Percentiles rank a stretch among this genome's conserved stretches.
phyloP scores from a whole-genome alignment of 352 stramenopile genomes.

The Phytophthora parvispora region DNA sequence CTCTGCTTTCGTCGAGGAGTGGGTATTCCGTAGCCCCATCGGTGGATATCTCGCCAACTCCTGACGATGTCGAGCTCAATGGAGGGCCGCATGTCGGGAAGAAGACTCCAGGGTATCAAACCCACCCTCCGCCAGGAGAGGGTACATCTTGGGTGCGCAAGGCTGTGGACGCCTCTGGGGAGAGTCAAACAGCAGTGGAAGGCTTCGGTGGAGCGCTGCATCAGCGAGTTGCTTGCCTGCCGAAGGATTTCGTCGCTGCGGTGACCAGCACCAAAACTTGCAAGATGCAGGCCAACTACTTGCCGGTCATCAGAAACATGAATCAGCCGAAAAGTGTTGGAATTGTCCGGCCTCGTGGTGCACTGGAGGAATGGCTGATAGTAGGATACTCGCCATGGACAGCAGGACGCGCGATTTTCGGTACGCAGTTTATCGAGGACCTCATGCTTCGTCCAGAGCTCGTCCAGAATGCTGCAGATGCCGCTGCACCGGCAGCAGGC shows the following conservation, averaged over 20 bases:
- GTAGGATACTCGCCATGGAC: slow-evolving; percentile 95
- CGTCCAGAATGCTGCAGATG: slow-evolving; percentile 23
- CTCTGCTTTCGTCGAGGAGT: slow-evolving; percentile 40
- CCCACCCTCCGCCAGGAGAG: slow-evolving; percentile 65
- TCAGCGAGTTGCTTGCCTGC: slow-evolving; percentile 72
- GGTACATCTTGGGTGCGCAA: slow-evolving; percentile 65
- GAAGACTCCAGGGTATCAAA: slow-evolving; percentile 70
- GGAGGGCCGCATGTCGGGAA: slow-evolving; percentile 41
- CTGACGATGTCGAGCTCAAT: slow-evolving; percentile 61
- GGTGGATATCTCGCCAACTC: slow-evolving; percentile 59
- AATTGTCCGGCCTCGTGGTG: slow-evolving; percentile 85
- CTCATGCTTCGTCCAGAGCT: slow-evolving; percentile 71
- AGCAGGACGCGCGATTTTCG: slow-evolving; percentile 70
- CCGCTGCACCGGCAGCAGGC: background rate
- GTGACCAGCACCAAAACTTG: slow-evolving; percentile 82
- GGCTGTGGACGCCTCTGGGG: slow-evolving; percentile 55
- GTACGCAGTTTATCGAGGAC: slow-evolving; percentile 71
- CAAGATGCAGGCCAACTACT: slow-evolving; percentile 83
- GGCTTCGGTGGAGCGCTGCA: slow-evolving; percentile 68
- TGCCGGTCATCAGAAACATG: slow-evolving; percentile 80
- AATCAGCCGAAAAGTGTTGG: slow-evolving; percentile 90
- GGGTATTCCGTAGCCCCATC: slow-evolving; percentile 52
- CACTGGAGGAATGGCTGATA: slow-evolving; percentile 91
- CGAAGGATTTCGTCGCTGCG: slow-evolving; percentile 71
- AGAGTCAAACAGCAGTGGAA: slow-evolving; percentile 76